Conservation (phyloP, 75 land plant genomes). For the Pinus tabuliformis region DNA sequence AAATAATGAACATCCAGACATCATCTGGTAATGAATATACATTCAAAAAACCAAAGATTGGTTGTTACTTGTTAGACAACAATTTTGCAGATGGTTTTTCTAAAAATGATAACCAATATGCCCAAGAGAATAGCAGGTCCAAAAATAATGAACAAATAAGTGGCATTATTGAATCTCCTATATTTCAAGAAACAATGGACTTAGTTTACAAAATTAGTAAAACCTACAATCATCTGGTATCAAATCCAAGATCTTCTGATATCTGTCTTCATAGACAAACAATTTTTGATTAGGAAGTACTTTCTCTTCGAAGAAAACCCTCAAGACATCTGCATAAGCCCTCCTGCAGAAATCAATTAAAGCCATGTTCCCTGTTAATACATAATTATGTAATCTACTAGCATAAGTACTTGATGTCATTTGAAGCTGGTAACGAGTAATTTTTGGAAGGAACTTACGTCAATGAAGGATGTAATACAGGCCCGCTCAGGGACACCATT, state of each 20-base stretch:
- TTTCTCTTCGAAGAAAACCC: conserved; percentile 67
- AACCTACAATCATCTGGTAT: conserved; percentile 88
- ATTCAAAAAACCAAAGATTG: too few relatives aligned
- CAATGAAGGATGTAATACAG: conserved; percentile 84
- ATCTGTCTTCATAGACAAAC: conserved; percentile 67
- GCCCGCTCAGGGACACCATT: conserved; percentile 74
- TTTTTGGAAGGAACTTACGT: conserved; percentile 48
- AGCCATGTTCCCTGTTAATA: background rate
- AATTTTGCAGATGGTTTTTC: too few relatives aligned
- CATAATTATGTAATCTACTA: background rate
- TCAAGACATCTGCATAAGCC: conserved; percentile 79
- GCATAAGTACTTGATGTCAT: background rate
- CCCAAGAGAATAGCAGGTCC: background rate
- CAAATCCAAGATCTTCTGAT: conserved; percentile 72
- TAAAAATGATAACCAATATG: background rate
- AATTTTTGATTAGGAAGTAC: conserved; percentile 60
- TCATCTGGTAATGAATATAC: too few relatives aligned
- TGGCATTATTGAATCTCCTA: background rate
- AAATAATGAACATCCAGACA: too few relatives aligned
- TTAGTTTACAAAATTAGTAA: background rate
- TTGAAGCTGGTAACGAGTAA: background rate
- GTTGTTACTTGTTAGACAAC: too few relatives aligned
- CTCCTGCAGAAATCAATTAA: conserved; percentile 49
- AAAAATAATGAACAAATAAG: too few relatives aligned
- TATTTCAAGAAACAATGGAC: background rate